These are phyloP conservation scores for Cryptococcus hybrid DNA, from an alignment of 1,284 basidiomycete species.

Conservation along the genomic window DNA sequence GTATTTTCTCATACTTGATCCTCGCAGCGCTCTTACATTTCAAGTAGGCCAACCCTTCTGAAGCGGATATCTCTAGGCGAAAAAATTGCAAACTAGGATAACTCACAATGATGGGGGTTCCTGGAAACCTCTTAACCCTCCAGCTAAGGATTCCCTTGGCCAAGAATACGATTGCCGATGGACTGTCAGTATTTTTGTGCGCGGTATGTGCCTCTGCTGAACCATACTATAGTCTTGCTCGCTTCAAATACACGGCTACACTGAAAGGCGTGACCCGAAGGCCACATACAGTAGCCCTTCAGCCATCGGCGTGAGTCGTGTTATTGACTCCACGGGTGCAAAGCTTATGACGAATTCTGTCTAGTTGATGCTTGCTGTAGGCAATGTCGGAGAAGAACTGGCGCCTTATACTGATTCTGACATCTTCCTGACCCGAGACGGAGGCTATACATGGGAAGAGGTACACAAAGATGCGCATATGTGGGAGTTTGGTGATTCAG, in stretches of 20 bases:
- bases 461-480: slow-evolving; percentile 97
- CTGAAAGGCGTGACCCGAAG: slow-evolving; percentile 82
- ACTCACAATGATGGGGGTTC: slow-evolving; percentile 95
- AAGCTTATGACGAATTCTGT: background rate
- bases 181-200: slow-evolving; percentile 57
- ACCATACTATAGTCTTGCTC: slow-evolving; percentile 62
- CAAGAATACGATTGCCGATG: slow-evolving; percentile 68
- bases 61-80: slow-evolving; percentile 66
- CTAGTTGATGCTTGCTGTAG: slow-evolving; percentile 84
- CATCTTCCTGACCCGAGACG: slow-evolving; percentile 95
- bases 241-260: slow-evolving; percentile 93
- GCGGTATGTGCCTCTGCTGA: background rate
- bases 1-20: background rate
- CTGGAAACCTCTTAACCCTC: slow-evolving; percentile 82
- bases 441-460: slow-evolving; percentile 97
- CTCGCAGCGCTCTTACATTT: background rate
- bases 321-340: background rate
- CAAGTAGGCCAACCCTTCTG: slow-evolving; percentile 62
- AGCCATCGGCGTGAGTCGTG: slow-evolving; percentile 62
- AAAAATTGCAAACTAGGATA: slow-evolving; percentile 84
- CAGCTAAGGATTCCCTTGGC: slow-evolving; percentile 72
- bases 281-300: slow-evolving; percentile 92
- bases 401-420: slow-evolving; percentile 82
- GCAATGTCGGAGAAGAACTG: slow-evolving; percentile 88
- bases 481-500: slow-evolving; percentile 98